Percentiles rank a stretch among this genome's conserved stretches.
phyloP scores from a whole-genome alignment of 1,284 basidiomycete genomes.

The Ganoderma sinense region DNA sequence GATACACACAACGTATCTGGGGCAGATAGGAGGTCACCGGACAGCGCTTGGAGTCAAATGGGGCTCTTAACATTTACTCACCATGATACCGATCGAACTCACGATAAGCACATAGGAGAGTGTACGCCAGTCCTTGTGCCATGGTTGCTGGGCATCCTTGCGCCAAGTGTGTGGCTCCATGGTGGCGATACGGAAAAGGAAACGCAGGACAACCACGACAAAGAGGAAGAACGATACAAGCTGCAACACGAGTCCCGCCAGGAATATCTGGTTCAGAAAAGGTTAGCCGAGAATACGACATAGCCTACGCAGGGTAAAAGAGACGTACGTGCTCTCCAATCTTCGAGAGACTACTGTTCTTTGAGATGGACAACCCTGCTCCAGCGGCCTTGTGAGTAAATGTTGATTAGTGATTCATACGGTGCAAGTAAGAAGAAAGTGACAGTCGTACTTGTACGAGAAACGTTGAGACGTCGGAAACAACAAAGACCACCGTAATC shows the following conservation, averaged over 20 bases:
- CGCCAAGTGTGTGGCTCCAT: constrained; percentile 56
- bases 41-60: neutral
- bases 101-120: constrained; percentile 60
- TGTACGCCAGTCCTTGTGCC: constrained; percentile 68
- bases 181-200: constrained; percentile 60
- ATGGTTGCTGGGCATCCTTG: constrained; percentile 47
- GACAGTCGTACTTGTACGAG: constrained; percentile 59
- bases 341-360: constrained; percentile 24
- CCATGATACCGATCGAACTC: constrained; percentile 73
- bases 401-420: neutral
- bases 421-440: neutral
- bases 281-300: neutral
- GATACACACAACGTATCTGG: constrained; percentile 73
- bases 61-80: constrained; percentile 4
- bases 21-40: neutral
- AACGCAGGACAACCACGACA: constrained; percentile 61
- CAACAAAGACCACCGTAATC: constrained; percentile 61
- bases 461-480: constrained; percentile 73
- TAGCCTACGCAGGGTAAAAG: neutral
- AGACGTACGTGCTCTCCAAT: constrained; percentile 26
- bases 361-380: constrained; percentile 48
- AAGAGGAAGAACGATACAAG: constrained; percentile 72
- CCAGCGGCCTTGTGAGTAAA: constrained; percentile 46
- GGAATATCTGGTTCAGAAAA: constrained; percentile 56
- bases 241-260: constrained; percentile 69